Base-by-base conservation (phyloP, 192 early-diverging fungal genomes). In the Coemansia interrupta region DNA sequence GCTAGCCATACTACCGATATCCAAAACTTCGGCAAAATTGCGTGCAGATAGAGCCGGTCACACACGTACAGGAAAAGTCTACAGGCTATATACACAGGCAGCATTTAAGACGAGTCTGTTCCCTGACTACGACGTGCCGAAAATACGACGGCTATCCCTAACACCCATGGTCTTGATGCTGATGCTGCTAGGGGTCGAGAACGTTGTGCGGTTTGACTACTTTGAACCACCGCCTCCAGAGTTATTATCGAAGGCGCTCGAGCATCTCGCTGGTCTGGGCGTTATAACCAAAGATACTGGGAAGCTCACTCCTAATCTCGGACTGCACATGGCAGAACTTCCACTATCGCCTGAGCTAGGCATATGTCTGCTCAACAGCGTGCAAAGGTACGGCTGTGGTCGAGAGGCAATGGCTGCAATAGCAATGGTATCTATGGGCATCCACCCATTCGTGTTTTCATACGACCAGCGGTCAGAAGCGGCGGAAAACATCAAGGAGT, bases 201-300 rank as follows among this genome's bases (percentile, higher is more conserved):
- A 99, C 60, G 76, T 99, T 43, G 80, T 96, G n/a, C 87, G 89
- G 24, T 99, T 99, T 78, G 94, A 92, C 52, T 99, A 94, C 70
- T 86, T 99, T 82, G 93, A 97, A 76, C 87, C 92, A 23, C 93
- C 96, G 17, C 89, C 95, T 0, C 84, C 90, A 20, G 90, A 94
- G 52, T 90, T 90, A 3, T 61, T 99, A 48, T 87, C 94, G 42
- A 84, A 87, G 0, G 92, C 96, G 3, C 75, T 97, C 53, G 92
- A 92, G 65, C 78, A 89, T 28, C 66, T 99, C 28, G 94, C 84
- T 63, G 88, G 87, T n/a, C 72, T 97, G 9, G 90, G 90, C 17
- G 88, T 88, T 3, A 63, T 99, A 22, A 90, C 94, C 64, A 83
- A 85, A 32, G 89, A 92, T 66, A 79, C 81, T 9, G 93, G 93